Evolutionary conservation across 2,329 filamentous ascomycete genomes (phyloP), one percentile per base, ranked within the genome.

Genomic region (Aspergillus luchuensis): DNA sequence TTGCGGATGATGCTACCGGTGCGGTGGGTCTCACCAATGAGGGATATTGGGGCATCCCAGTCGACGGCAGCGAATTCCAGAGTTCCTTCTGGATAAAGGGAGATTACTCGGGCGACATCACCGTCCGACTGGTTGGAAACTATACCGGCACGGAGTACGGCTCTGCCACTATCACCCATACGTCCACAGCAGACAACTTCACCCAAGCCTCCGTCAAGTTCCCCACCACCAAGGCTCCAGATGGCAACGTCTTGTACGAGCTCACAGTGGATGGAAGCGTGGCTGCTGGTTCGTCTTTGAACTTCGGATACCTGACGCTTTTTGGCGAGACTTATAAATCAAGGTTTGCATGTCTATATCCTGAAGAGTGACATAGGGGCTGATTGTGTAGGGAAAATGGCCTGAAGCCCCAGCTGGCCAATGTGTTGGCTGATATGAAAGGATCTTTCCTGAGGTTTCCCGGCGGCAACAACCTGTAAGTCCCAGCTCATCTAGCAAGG

Each of bases 371-470:
- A 5, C 1, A 15, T 10, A 33, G 21, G 51, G 51, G 56, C 61
- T 55, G n/a, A 59, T n/a, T 19, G 23, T 60, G 43, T 63, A 71
- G 67, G 23, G 47, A 66, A 56, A 88, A 88, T 63, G 86, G 86
- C 1, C 76, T 86, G 36, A 76, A 85, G 10, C 71, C 78, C 13
- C 84, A 87, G 43, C 74, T 88, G 51, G 82, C 81, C 13, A 78
- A 85, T 60, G 80, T 80, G 8, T 72, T 88, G 8, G 82, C 80
- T 4, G 79, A 74, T 10, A 68, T 87, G 2, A 82, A 85, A 56
- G 82, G 82, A 0, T 82, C 80, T 47, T 83, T 88, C 65, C 79
- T 90, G 52, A 82, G 88, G 43, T 83, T 89, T 61, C 87, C 87
- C 0, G 88, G 88, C 7, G 87, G 86, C 23, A 87, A 87, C 71